Percentiles rank a stretch among this genome's conserved stretches.
Evolutionary conservation across 148 eudicot genomes (phyloP).

Genomic region (Agrostemma githago): DNA sequence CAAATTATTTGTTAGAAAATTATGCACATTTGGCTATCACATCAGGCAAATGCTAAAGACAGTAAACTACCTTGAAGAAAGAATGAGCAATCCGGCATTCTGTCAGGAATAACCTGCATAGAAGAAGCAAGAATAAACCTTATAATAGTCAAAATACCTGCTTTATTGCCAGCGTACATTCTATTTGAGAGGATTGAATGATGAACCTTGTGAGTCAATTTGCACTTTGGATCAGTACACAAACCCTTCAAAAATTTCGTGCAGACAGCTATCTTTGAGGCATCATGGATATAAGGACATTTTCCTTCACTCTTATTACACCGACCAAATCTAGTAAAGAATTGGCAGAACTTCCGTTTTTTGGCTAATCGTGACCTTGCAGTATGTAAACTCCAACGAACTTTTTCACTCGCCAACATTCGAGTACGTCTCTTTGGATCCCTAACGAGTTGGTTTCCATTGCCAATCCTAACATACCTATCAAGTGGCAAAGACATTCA

Average conservation of each 20-base stretch:
- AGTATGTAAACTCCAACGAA: slow-evolving; percentile 95
- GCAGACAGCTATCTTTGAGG: slow-evolving; percentile 82
- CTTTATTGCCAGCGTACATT: background rate
- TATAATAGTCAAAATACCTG: background rate
- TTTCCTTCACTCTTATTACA: slow-evolving; percentile 91
- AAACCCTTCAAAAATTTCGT: slow-evolving; percentile 79
- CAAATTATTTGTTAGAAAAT: slow-evolving; percentile 20
- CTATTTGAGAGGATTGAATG: slow-evolving; percentile 10
- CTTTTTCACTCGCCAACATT: slow-evolving; percentile 87
- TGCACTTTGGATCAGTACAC: slow-evolving; percentile 73
- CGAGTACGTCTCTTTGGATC: slow-evolving; percentile 91
- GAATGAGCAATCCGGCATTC: slow-evolving; percentile 95
- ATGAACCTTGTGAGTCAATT: slow-evolving; percentile 90
- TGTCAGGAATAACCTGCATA: slow-evolving; percentile 91
- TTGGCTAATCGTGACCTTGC: slow-evolving; percentile 77
- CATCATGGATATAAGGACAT: slow-evolving; percentile 90
- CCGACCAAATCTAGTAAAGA: slow-evolving; percentile 93
- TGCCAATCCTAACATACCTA: slow-evolving; percentile 94
- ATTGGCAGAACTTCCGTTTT: slow-evolving; percentile 80
- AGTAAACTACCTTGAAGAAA: slow-evolving; percentile 73
- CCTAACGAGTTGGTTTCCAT: slow-evolving; percentile 85
- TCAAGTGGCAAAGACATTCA: slow-evolving; percentile 21
- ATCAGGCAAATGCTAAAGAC: slow-evolving; percentile 16
- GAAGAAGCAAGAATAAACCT: slow-evolving; percentile 18
- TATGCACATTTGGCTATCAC: background rate